Evolutionary conservation across 2,329 filamentous ascomycete species (phyloP), one percentile per base, ranked within the genome.

Genomic region (Pseudopyricularia cyperi): DNA sequence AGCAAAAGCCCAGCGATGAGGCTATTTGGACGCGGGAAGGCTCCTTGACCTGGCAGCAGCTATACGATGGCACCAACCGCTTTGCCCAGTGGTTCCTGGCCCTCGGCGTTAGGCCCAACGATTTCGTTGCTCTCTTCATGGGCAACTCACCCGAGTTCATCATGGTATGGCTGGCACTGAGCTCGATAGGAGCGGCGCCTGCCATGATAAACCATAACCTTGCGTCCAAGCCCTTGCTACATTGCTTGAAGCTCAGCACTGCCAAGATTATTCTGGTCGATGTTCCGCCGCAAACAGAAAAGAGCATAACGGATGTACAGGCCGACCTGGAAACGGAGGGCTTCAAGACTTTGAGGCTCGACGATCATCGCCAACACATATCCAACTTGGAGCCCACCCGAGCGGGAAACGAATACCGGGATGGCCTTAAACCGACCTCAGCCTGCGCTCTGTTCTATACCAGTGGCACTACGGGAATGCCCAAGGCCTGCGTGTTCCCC

Each of bases 161-260:
- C 8, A 77, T 85, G 48, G 74, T 75, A 3, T 84, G 82, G 77
- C 61, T 87, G 39, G 83, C 77, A 0, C 66, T 83, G 3, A 77
- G 77, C 72, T 74, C 79, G 9, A 76, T 87, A 52, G 84, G 84
- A 3, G 79, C 79, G 14, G 81, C 80, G 0, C 84, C 84, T 0
- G 83, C 84, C 0, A 75, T 85, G 65, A 82, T 88, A 62, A 88
- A 88, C 62, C 79, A 83, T 62, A 82, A 87, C 60, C 68, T 88
- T 7, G 71, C 74, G 7, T 79, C 77, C 0, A 75, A 82, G 56
- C 77, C 82, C 1, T 64, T 88, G 56, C 59, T 85, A 46, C 83
- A 87, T 63, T 87, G 82, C 52, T 61, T 87, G 34, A 72, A 71
- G 54, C 72, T 84, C 51, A 77, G 76, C 48, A 72, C 71, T 4